Base-by-base conservation (phyloP, 2,329 filamentous ascomycete genomes). In the Aspergillus pseudoviridinutans region DNA sequence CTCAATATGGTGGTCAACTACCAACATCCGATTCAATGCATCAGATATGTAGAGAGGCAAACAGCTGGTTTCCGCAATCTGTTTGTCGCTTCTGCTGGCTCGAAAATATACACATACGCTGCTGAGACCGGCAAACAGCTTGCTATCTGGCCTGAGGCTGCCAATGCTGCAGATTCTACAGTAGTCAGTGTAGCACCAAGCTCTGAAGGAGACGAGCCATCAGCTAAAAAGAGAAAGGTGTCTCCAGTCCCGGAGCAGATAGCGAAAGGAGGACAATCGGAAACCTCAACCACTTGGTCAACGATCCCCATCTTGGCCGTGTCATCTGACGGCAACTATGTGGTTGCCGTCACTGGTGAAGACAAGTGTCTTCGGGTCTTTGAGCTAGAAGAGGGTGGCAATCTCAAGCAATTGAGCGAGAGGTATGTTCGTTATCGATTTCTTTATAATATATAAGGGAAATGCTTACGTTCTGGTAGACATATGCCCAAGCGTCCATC, bases 301-400 rank as follows among this genome's bases (percentile, higher is more conserved):
- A 86, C 88, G 66, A 83, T 97, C 55, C 88, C 87, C 58, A 84
- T 88, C 61, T 71, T 97, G 62, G 79, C 83, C 24, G 76, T 83
- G 28, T 88, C 91, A 0, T 72, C 79, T 14, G 80, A 89, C 63
- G 84, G 87, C 14, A 80, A 83, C 46, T 80, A 96, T 75, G 72
- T 95, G 22, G 78, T 96, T 46, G 89, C 86, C 24, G 84, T 95
- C 29, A 96, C 92, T 8, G 87, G 85, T n/a, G 91, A 96, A 68
- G 94, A 97, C 79, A 99, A 99, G 78, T 86, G 84, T 51, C 82
- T 99, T 44, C 90, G 90, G 72, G 90, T 97, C 0, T 90, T 97
- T 70, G 80, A 85, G 63, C 80, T 92, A 58, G 81, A 85, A 29
- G 76, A 80, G 2, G 74, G 82, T 53, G 89, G 87, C 1, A 75